Conservation (phyloP, 2,329 filamentous ascomycete species). For the Dothidotthia symphoricarpi region DNA sequence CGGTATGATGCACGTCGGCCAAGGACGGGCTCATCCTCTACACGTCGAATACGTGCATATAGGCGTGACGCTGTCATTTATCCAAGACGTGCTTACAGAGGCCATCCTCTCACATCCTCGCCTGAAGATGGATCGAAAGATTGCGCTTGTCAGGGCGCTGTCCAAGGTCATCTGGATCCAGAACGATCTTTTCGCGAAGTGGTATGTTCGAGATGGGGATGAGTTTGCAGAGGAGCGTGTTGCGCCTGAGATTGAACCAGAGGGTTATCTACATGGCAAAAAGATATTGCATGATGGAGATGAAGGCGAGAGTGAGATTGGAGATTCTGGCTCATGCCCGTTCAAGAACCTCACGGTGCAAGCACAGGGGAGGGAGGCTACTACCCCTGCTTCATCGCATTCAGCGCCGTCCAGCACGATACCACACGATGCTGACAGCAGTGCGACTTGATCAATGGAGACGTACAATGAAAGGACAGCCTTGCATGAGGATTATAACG, state of each 20-base stretch:
- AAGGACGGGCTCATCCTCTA: conserved; percentile 67
- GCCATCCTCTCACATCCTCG: conserved; percentile 71
- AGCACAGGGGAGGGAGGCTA: conserved; percentile 4
- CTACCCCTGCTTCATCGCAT: too few relatives aligned
- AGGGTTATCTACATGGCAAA: conserved; percentile 40
- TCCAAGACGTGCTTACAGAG: conserved; percentile 75
- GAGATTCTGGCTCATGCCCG: conserved; percentile 30
- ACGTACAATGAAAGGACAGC: too few relatives aligned
- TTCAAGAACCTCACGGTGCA: conserved; percentile 30
- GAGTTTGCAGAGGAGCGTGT: conserved; percentile 53
- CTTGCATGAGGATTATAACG: background rate
- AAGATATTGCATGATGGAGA: conserved; percentile 31
- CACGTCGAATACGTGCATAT: conserved; percentile 82
- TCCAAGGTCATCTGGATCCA: conserved; percentile 86
- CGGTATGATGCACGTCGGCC: conserved; percentile 80
- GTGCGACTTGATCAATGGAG: too few relatives aligned
- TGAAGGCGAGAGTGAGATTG: conserved; percentile 32
- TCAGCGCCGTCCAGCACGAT: too few relatives aligned
- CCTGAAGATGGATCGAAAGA: conserved; percentile 66
- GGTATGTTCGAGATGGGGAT: conserved; percentile 69
- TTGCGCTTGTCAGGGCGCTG: conserved; percentile 70
- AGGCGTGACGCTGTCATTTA: conserved; percentile 67
- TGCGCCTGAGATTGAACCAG: conserved; percentile 38
- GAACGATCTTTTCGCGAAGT: conserved; percentile 82
- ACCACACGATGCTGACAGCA: too few relatives aligned